Evolutionary conservation across 257 asterid genomes (phyloP), one percentile per base, ranked within the genome.

Genomic region (Vinca minor): DNA sequence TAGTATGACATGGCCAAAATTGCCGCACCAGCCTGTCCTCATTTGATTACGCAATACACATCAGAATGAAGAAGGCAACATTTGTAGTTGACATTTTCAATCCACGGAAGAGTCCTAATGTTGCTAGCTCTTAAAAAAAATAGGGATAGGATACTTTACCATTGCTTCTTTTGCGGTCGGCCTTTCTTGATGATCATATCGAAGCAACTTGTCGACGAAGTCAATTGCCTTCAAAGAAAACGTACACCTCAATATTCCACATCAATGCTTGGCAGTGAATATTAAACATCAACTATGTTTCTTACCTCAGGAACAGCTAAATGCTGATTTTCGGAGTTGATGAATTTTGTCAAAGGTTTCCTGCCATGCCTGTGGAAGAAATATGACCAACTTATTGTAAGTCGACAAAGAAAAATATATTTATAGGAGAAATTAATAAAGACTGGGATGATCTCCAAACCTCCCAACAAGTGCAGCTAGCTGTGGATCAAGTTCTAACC

Each of bases 91-190:
- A 18, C 47, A 42, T 12, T 12, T 42, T 42, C 10, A 3, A 5
- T 42, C 47, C 18, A 42, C 47, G 2, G 47, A 42, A 38, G 44
- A 14, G 31, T 14, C 17, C 15, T 2, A 29, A 57, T 4, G 35
- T 56, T 44, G 15, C 34, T 13, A 9, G 15, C 47, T 28, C 38
- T 47, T 26, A 48, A 17, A 26, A 39, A 15, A 18, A 39, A n/a
- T n/a, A 32, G 59, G 7, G 41, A 32, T 29, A 39, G 18, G 35
- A 62, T 46, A 61, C 38, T 32, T 73, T 82, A 88, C 98, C 98
- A 91, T 91, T 67, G 95, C 98, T 83, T 88, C 98, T 73, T 91
- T 88, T 4, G 96, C 95, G 42, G 98, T 88, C 34, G 92, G 98
- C 79, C 98, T 74, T 66, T 88, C 98, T 74, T 86, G 96, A 79